These are phyloP conservation scores for Monosporascus sp. DNA, from an alignment of 2,329 filamentous ascomycete genomes.

Conservation along the genomic window DNA sequence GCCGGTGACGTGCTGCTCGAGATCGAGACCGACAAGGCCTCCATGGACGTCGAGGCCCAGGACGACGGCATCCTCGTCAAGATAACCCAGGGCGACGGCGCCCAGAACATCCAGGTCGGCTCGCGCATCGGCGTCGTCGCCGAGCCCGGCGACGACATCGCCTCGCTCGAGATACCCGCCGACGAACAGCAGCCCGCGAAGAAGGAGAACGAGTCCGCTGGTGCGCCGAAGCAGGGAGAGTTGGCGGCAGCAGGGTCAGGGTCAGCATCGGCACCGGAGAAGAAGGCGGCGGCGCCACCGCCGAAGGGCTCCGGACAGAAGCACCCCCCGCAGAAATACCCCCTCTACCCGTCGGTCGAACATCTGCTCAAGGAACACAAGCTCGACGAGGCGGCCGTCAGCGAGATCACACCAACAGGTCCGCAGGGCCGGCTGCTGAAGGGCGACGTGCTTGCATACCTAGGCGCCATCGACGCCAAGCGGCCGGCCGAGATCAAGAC, in stretches of 20 bases:
- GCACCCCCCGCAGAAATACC: constrained; percentile 61
- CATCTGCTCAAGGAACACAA: constrained; percentile 76
- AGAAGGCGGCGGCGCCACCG: constrained; percentile 25
- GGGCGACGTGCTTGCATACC: constrained; percentile 87
- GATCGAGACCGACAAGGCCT: constrained; percentile 91
- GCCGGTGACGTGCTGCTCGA: constrained; percentile 85
- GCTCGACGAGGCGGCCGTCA: constrained; percentile 67
- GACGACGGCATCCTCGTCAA: constrained; percentile 84
- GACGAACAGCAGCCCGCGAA: constrained; percentile 51
- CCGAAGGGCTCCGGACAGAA: constrained; percentile 38
- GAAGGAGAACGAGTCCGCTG: constrained; percentile 16
- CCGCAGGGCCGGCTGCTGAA: constrained; percentile 87
- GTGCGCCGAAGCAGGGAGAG: constrained; percentile 21
- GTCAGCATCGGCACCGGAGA: constrained; percentile 25
- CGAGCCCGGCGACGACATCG: constrained; percentile 75
- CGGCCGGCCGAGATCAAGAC: constrained; percentile 67
- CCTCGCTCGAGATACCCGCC: constrained; percentile 66
- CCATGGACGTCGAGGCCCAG: constrained; percentile 92
- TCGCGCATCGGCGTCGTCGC: constrained; percentile 77
- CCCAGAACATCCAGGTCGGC: constrained; percentile 74
- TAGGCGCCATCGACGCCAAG: constrained; percentile 69
- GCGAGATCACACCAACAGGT: constrained; percentile 81
- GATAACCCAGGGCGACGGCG: constrained; percentile 68
- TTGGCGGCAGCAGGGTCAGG: constrained; percentile 17
- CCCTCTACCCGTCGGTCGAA: constrained; percentile 76